Conservation (phyloP, 2,329 filamentous ascomycete genomes). For the Blumeriella jaapii region DNA sequence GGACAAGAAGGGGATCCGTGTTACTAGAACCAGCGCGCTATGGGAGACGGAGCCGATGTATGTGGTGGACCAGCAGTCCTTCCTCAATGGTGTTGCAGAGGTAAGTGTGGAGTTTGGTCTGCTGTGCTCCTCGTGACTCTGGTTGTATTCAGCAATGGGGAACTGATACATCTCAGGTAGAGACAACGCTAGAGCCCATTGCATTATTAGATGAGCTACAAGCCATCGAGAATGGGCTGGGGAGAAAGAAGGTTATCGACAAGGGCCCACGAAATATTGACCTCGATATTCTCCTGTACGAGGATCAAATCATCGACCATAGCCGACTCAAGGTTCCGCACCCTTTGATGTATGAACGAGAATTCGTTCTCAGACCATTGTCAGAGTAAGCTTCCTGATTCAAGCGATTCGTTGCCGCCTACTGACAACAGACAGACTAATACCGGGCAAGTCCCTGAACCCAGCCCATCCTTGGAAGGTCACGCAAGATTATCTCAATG, state of each 20-base stretch:
- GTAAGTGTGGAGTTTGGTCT: slow-evolving; percentile 36
- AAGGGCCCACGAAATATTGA: slow-evolving; percentile 95
- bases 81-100: slow-evolving; percentile 88
- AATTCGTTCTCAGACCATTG: slow-evolving; percentile 85
- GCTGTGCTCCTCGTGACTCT: too few species aligned
- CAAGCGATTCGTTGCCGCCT: background rate
- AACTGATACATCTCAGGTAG: slow-evolving; percentile 45
- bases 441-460: slow-evolving; percentile 42
- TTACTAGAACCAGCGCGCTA: slow-evolving; percentile 72
- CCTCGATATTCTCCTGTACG: slow-evolving; percentile 82
- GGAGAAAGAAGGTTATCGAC: slow-evolving; percentile 73
- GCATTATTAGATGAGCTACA: slow-evolving; percentile 72
- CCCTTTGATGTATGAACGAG: slow-evolving; percentile 71
- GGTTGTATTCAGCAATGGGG: too few species aligned
- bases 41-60: slow-evolving; percentile 99
- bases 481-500: slow-evolving; percentile 48
- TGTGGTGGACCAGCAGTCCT: slow-evolving; percentile 74
- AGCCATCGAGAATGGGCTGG: slow-evolving; percentile 67
- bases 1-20: slow-evolving; percentile 57
- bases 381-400: slow-evolving; percentile 47
- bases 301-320: slow-evolving; percentile 50
- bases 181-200: slow-evolving; percentile 65
- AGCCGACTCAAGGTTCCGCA: slow-evolving; percentile 78
- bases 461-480: slow-evolving; percentile 46
- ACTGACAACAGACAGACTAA: slow-evolving; percentile 34